Conservation (phyloP, 192 early-diverging fungal species). For the Podochytrium sp. region DNA sequence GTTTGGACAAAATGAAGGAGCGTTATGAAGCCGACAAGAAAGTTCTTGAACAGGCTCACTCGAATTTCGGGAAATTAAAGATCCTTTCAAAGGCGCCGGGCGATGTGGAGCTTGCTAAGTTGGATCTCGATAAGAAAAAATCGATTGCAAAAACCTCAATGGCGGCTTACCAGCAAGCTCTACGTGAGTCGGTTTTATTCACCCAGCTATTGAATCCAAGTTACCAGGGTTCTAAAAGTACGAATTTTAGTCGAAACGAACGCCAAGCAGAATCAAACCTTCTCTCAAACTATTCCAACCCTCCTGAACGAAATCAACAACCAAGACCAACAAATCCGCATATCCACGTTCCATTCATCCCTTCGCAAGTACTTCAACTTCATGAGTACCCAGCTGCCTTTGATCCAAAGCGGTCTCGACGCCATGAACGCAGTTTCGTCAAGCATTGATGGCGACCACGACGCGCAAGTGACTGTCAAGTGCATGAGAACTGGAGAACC, state of each 20-base stretch:
- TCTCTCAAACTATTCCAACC: not conserved
- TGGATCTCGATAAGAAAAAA: not conserved
- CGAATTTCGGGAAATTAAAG: slow-evolving; percentile 34
- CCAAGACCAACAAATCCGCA: not conserved
- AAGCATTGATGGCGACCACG: not conserved
- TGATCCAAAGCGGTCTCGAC: not conserved
- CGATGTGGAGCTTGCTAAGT: slow-evolving; percentile 25
- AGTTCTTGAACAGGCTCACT: slow-evolving; percentile 34
- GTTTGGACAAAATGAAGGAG: slow-evolving; percentile 36
- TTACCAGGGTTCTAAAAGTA: not conserved
- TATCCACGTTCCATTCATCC: not conserved
- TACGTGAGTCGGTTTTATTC: not conserved
- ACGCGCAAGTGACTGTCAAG: not conserved
- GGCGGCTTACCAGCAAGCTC: not conserved
- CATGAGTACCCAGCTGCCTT: not conserved
- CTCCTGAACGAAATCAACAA: slow-evolving; percentile 2
- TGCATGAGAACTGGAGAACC: not conserved
- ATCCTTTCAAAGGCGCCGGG: slow-evolving; percentile 36
- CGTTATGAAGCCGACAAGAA: slow-evolving; percentile 43
- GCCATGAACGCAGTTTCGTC: slow-evolving; percentile 9
- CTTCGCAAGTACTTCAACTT: not conserved
- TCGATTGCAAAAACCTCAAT: not conserved
- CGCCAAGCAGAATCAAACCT: not conserved
- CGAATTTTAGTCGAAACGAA: not conserved
- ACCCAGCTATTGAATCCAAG: not conserved